Base-by-base conservation (phyloP, 441 rosid species). In the Theobroma grandiflorum region DNA sequence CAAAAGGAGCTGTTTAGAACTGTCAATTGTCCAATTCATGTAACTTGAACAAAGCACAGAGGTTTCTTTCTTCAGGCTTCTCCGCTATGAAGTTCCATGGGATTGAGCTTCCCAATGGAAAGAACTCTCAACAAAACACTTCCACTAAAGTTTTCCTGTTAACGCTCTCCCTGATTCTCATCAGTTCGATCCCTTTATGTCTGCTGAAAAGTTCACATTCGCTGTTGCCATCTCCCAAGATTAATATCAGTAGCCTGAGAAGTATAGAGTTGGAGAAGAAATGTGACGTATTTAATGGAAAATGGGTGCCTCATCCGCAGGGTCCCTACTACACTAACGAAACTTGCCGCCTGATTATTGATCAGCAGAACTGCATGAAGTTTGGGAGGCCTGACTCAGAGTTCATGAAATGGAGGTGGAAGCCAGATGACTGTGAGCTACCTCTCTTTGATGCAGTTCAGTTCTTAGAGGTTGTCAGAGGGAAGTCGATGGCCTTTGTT, bases 361-460 rank as follows among this genome's bases (percentile, higher is more conserved):
- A 91, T 80, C 97, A 91, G 81, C 95, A 93, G 31, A 91, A 95
- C 79, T 95, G 98, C 88, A 83, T 92, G 82, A 93, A 89, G 82
- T 82, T 77, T 43, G 94, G 98, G 50, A 87, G 95, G 77, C 90
- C 92, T 26, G 97, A 93, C 80, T 85, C 88, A 14, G 90, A 79
- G 76, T 95, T 85, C 90, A 80, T 89, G 96, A 88, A 84, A 75
- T 95, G 97, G 96, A 89, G 90, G 83, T 95, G 97, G 97, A 88
- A 85, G 79, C 98, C 97, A 14, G 88, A 88, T 43, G 84, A 82
- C 31, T 93, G 95, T 75, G 91, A 91, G 76, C 84, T 93, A 11
- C 97, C 95, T 33, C 47, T 87, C 69, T 90, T 92, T 72, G 83
- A 88, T 77, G 88, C 98, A 52, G 62, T 35, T 59, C 88, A 84